Conservation (phyloP, 2,329 filamentous ascomycete species). For the Pyrenochaeta sp. region DNA sequence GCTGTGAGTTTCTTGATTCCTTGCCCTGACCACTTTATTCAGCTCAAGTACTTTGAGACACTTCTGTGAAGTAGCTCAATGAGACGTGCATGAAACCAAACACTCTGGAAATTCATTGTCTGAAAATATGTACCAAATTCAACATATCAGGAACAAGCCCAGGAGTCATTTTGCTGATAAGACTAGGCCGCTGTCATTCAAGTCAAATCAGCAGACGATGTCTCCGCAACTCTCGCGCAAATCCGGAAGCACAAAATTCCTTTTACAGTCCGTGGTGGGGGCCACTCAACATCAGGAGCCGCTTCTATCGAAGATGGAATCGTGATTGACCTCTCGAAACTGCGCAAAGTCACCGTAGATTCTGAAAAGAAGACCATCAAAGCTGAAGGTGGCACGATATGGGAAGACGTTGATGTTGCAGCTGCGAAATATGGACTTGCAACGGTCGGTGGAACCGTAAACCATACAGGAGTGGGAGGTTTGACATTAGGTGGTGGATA, state of each 20-base stretch:
- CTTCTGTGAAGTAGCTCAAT: no score
- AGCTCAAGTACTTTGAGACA: not conserved
- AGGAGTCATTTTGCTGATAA: no score
- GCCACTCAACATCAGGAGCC: conserved; percentile 62
- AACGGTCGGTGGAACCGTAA: conserved; percentile 68
- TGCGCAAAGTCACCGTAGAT: conserved; percentile 61
- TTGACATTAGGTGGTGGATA: conserved; percentile 64
- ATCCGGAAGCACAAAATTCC: conserved; percentile 49
- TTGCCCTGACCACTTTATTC: not conserved
- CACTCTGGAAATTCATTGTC: no score
- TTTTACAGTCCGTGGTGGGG: conserved; percentile 63
- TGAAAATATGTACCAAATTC: no score
- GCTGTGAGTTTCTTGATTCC: conserved; percentile 23
- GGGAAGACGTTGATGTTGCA: conserved; percentile 63
- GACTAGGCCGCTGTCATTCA: conserved; percentile 31
- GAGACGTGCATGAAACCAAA: no score
- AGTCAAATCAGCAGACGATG: conserved; percentile 23
- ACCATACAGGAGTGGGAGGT: conserved; percentile 68
- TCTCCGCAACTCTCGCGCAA: conserved; percentile 32
- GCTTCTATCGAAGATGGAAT: conserved; percentile 61
- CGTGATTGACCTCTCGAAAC: conserved; percentile 62
- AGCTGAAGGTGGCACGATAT: conserved; percentile 61
- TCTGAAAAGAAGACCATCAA: conserved; percentile 53
- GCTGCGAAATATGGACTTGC: conserved; percentile 61
- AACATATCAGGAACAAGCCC: no score